Evolutionary conservation across 2,329 filamentous ascomycete species (phyloP), one percentile per base, ranked within the genome.

Genomic region (Orbilia javanica): DNA sequence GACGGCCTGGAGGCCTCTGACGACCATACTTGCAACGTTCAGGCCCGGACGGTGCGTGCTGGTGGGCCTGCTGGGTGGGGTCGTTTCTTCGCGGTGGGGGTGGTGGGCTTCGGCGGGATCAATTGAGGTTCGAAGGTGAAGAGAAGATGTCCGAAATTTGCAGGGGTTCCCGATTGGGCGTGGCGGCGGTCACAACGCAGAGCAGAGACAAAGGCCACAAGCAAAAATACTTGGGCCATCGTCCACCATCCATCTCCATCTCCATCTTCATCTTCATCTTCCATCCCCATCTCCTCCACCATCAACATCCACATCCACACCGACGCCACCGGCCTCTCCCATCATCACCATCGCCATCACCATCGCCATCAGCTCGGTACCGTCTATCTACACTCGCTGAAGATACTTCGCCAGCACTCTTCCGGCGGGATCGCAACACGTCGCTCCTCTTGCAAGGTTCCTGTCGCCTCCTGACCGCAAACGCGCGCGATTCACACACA

Each of bases 1-100:
- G 46, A 82, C 77, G 64, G 80, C 71, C 52, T 75, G 81, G 50
- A 82, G 69, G 55, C 79, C 79, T 48, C 53, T 72, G n/a, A 78
- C 62, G 22, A 78, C 74, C 74, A 78, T 78, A 20, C 44, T 55
- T 46, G 29, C 60, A 52, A 53, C 66, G n/a, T 55, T 60, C 48
- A 73, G 68, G 39, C 65, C 63, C 15, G 22, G 50, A 13, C 20
- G 22, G 36, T 48, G 27, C 29, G 31, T 25, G 25, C 13, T 18
- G 29, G 31, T 11, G 20, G 52, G 57, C 44, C 53, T 44, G 42
- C n/a, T 15, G n/a, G 46, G 46, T 25, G 46, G n/a, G 18, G 57
- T 66, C 39, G 68, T 46, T 55, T 42, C 25, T 36, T 55, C 22
- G 36, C 29, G 52, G 55, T 53, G 34, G 46, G 39, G 31, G 25